Evolutionary conservation across 768 basidiomycete genomes (phyloP).

Genomic region (Suillus placidus): DNA sequence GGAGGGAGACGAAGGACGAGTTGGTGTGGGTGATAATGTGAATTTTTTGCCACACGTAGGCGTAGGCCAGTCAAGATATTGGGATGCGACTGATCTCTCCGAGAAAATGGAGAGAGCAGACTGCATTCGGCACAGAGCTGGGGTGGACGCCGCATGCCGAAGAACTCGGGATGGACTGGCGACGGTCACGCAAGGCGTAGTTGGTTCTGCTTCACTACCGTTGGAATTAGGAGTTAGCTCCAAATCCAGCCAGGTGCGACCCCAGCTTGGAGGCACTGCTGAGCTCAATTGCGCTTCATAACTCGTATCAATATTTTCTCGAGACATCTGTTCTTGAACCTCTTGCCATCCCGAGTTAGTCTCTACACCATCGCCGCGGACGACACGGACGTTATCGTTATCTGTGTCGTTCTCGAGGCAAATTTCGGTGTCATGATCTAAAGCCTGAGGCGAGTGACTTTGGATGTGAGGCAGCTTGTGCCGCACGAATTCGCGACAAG

Average conservation of each 20-base stretch:
- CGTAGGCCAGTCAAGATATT: background rate
- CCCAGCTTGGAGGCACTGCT: slow-evolving; percentile 56
- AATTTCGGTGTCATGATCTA: slow-evolving; percentile 58
- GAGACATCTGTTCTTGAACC: slow-evolving; percentile 41
- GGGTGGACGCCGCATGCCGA: slow-evolving; percentile 5
- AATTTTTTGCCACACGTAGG: slow-evolving; percentile 1
- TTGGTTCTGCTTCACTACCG: slow-evolving; percentile 7
- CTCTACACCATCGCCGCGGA: slow-evolving; percentile 75
- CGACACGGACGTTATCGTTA: slow-evolving; percentile 64
- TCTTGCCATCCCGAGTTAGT: slow-evolving; percentile 43
- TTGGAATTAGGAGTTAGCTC: slow-evolving; percentile 8
- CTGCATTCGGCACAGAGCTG: slow-evolving; percentile 28
- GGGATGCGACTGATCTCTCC: background rate
- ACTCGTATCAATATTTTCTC: slow-evolving; percentile 28
- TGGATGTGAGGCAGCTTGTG: slow-evolving; percentile 58
- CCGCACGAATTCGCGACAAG: slow-evolving; percentile 71
- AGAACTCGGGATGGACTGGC: background rate
- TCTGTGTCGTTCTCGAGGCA: slow-evolving; percentile 72
- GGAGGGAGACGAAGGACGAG: slow-evolving; percentile 3
- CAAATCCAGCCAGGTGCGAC: slow-evolving; percentile 23
- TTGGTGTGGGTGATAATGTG: background rate
- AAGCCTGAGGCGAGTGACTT: slow-evolving; percentile 49
- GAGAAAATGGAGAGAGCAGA: slow-evolving; percentile 28
- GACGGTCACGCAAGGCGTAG: background rate
- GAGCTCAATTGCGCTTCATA: slow-evolving; percentile 32